Evolutionary conservation across 352 stramenopile genomes (phyloP).

Genomic region (Globisporangium lucens): DNA sequence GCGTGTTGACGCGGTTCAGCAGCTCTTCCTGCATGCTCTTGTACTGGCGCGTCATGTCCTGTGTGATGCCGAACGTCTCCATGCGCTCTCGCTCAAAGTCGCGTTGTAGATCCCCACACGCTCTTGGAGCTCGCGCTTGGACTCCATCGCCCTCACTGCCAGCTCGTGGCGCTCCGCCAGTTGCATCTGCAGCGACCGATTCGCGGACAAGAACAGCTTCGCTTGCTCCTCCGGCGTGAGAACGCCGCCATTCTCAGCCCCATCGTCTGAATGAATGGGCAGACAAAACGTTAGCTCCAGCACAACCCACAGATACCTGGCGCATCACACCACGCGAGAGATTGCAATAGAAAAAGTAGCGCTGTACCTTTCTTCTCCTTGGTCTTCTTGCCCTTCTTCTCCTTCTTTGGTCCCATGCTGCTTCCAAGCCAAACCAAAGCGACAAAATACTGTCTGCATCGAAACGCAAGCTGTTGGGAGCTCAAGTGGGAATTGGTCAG

Average conservation of each 20-base stretch:
- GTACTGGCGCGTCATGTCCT: conserved; percentile 96
- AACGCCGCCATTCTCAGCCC: conserved; percentile 67
- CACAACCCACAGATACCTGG: neutral
- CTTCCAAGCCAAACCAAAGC: neutral
- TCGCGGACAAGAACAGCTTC: conserved; percentile 81
- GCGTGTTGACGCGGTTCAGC: conserved; percentile 78
- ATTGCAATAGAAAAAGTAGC: neutral
- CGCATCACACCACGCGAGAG: neutral
- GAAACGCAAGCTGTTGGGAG: neutral
- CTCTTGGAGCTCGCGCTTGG: conserved; percentile 85
- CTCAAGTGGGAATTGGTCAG: neutral
- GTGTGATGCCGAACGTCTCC: conserved; percentile 92
- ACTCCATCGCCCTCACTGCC: conserved; percentile 80
- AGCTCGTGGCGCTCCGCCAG: conserved; percentile 86
- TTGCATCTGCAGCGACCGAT: conserved; percentile 87
- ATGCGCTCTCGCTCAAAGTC: conserved; percentile 85
- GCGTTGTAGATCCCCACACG: conserved; percentile 76
- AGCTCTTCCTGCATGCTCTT: conserved; percentile 96
- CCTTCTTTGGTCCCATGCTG: conserved; percentile 66
- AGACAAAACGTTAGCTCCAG: neutral
- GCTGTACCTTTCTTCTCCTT: conserved; percentile 71
- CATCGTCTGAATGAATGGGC: conserved; percentile 40
- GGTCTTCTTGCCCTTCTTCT: conserved; percentile 69
- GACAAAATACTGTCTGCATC: neutral
- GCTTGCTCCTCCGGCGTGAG: conserved; percentile 79